Evolutionary conservation across 2,329 filamentous ascomycete species (phyloP).

Genomic region (Cladosporium sp.): DNA sequence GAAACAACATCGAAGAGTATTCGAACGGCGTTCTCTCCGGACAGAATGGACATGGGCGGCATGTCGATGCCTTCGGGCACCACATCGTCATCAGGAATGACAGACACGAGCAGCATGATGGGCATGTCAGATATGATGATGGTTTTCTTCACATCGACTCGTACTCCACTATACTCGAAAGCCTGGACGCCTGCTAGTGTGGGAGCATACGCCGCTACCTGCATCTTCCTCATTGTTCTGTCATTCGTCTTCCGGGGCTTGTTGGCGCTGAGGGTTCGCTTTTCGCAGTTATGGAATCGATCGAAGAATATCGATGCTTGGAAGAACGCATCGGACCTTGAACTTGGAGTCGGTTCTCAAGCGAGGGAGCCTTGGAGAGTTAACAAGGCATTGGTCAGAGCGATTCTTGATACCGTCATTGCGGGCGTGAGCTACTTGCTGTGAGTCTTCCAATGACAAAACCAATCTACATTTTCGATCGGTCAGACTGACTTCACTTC

Average conservation of each 20-base stretch:
- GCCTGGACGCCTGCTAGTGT: slow-evolving; percentile 66
- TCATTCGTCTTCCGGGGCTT: slow-evolving; percentile 61
- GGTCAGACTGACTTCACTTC: not conserved
- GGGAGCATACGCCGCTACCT: slow-evolving; percentile 76
- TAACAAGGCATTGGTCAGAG: slow-evolving; percentile 69
- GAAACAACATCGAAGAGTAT: not conserved
- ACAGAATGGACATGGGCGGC: slow-evolving; percentile 15
- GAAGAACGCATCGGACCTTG: not conserved
- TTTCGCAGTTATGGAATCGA: slow-evolving; percentile 14
- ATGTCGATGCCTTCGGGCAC: slow-evolving; percentile 2
- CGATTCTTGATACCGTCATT: slow-evolving; percentile 63
- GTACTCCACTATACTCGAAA: slow-evolving; percentile 61
- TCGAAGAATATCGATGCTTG: not conserved
- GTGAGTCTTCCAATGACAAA: slow-evolving; percentile 51
- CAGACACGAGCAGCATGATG: slow-evolving; percentile 25
- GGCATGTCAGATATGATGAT: slow-evolving; percentile 45
- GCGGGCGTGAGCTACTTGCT: slow-evolving; percentile 74
- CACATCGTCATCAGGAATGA: not conserved
- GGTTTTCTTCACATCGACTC: slow-evolving; percentile 60
- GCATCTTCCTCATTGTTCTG: slow-evolving; percentile 80
- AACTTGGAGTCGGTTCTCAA: not conserved
- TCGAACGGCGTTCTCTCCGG: slow-evolving; percentile 12
- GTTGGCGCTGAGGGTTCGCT: slow-evolving; percentile 23
- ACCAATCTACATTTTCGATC: too few species aligned
- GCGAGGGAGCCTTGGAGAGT: slow-evolving; percentile 61